Conservation (phyloP, 1,284 basidiomycete genomes). For the Marasmius sp. region DNA sequence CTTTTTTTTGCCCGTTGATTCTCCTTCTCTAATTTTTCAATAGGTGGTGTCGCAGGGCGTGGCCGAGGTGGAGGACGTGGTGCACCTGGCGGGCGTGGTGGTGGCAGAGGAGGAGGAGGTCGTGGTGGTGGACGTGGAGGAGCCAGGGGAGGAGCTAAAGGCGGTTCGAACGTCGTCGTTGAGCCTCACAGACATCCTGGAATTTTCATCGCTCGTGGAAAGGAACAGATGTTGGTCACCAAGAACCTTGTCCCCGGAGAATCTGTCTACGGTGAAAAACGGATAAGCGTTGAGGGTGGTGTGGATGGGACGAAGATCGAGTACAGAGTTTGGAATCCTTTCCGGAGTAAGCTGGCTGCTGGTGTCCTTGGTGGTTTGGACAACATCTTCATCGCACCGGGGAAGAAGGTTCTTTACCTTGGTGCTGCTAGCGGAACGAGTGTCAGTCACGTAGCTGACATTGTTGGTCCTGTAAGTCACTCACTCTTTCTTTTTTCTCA, state of each 20-base stretch:
- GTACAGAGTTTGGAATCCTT: constrained; percentile 99
- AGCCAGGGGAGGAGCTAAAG: constrained; percentile 66
- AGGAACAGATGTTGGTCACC: constrained; percentile 97
- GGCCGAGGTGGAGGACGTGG: constrained; percentile 40
- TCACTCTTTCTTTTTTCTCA: constrained; percentile 13
- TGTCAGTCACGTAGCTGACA: constrained; percentile 97
- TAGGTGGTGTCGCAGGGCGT: constrained; percentile 32
- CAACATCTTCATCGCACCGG: constrained; percentile 91
- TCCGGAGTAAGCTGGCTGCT: constrained; percentile 95
- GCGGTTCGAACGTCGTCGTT: constrained; percentile 85
- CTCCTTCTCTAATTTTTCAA: too few species aligned
- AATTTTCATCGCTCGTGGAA: constrained; percentile 92
- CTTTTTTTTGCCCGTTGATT: too few species aligned
- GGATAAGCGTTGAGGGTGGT: constrained; percentile 80
- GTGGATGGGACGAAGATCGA: constrained; percentile 89
- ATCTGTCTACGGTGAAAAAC: constrained; percentile 98
- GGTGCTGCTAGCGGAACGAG: constrained; percentile 97
- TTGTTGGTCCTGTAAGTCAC: constrained; percentile 86
- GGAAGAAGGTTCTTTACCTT: constrained; percentile 96
- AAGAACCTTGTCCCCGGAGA: constrained; percentile 98
- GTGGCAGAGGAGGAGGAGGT: constrained; percentile 48
- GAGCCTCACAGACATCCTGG: constrained; percentile 96
- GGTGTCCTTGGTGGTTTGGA: constrained; percentile 97
- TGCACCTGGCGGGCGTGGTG: constrained; percentile 40
- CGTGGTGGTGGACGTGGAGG: constrained; percentile 52